Conservation (phyloP, 495 filamentous ascomycete genomes). For the Astrothelium macrocarpum region DNA sequence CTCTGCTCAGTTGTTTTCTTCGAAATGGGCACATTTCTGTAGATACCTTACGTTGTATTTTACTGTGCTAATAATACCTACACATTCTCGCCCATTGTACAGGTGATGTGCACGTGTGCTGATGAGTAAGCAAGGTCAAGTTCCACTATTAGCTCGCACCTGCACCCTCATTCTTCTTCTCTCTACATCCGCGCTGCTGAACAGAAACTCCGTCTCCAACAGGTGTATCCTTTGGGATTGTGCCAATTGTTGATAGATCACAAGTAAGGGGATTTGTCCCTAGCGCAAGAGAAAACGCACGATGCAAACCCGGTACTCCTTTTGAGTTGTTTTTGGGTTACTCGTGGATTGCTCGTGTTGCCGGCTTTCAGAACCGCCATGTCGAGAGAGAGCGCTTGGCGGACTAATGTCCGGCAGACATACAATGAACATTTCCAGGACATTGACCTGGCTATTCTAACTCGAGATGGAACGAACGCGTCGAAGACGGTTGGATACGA, state of each 20-base stretch:
- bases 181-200: background rate
- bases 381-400: background rate
- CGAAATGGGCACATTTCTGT: too few relatives aligned
- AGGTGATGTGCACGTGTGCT: background rate
- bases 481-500: background rate
- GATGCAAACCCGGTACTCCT: background rate
- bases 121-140: background rate
- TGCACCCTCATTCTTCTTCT: background rate
- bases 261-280: background rate
- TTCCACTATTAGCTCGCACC: too few relatives aligned
- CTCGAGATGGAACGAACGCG: background rate
- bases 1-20: background rate
- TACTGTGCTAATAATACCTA: too few relatives aligned
- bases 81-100: too few relatives aligned
- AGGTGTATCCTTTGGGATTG: background rate
- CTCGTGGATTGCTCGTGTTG: too few relatives aligned
- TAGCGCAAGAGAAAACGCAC: constrained; percentile 1
- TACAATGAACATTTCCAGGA: background rate
- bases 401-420: constrained; percentile 5
- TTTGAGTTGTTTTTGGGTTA: background rate
- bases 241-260: constrained; percentile 2
- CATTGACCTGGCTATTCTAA: background rate
- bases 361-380: constrained; percentile 4
- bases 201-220: constrained; percentile 3
- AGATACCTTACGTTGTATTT: too few relatives aligned